Evolutionary conservation across 345 rosid species (phyloP), one percentile per base, ranked within the genome.

Genomic region (Rhizophora apiculata): DNA sequence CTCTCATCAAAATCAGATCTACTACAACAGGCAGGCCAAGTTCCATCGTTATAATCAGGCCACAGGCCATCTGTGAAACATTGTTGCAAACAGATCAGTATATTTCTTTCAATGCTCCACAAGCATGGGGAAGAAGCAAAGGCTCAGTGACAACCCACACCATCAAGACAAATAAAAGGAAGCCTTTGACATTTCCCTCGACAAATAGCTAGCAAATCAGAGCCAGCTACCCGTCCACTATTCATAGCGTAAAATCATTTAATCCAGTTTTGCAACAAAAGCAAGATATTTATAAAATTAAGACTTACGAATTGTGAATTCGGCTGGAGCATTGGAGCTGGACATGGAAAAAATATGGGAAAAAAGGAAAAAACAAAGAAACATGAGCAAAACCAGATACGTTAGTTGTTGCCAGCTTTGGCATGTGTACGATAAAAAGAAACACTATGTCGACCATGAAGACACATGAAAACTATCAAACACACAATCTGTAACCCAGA

Each of bases 21-120:
- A 26, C 46, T 73, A 73, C 98, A 93, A 74, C 98, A 93, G 3
- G 97, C 81, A 75, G 98, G 98, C 91, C 92, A 93, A 21, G 87
- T 84, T 73, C 96, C 98, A 70, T 93, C 98, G 63, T 91, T 91
- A 75, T 93, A 93, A 74, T 93, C 92, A 48, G 97, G 94, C 98
- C 98, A 93, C n/a, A 93, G 48, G 58, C 98, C 98, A 86, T 93
- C 98, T 93, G 79, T 73, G 39, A 65, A 57, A 73, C 63, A 20
- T 8, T 13, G 49, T 0, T 36, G 31, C 37, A 62, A 57, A 65
- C 30, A 51, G 7, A 74, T 72, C 9, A 76, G 39, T 64, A 60
- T 10, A 22, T 48, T 49, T 39, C 39, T 67, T 46, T 22, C 16
- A 21, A 24, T 22, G 6, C 70, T 60, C 64, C 60, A 31, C 1